phyloP scores from a whole-genome alignment of 164 flowering plant genomes.

The Nelumbo lutea region DNA sequence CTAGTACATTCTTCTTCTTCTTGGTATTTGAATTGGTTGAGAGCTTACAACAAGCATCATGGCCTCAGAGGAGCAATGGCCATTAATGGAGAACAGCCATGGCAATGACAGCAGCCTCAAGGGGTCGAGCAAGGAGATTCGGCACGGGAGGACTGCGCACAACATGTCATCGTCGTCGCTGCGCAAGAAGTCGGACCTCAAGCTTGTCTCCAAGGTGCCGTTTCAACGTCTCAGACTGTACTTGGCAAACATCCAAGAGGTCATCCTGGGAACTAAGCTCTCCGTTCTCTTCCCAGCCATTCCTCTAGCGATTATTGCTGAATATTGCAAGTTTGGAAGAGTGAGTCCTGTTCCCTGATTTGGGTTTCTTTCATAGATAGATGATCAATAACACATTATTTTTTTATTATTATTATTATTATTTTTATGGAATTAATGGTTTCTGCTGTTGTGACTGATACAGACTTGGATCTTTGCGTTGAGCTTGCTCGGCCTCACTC shows the following conservation, averaged over 20 bases:
- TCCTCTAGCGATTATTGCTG: slow-evolving; percentile 60
- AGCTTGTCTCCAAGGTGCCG: slow-evolving; percentile 39
- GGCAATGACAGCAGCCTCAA: slow-evolving; percentile 16
- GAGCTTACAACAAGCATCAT: neutral
- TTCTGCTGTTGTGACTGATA: neutral
- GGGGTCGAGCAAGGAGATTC: slow-evolving; percentile 38
- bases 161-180: slow-evolving; percentile 69
- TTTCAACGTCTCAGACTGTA: slow-evolving; percentile 24
- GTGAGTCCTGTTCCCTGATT: slow-evolving; percentile 33
- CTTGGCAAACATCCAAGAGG: slow-evolving; percentile 60
- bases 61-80: slow-evolving; percentile 31
- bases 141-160: slow-evolving; percentile 67
- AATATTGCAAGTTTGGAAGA: slow-evolving; percentile 39
- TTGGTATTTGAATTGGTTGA: too few relatives aligned
- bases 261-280: slow-evolving; percentile 73
- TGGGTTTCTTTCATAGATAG: neutral
- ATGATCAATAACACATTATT: too few relatives aligned
- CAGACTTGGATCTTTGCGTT: slow-evolving; percentile 90
- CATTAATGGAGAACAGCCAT: slow-evolving; percentile 36
- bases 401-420: neutral
- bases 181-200: slow-evolving; percentile 63
- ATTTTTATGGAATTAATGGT: neutral
- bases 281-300: slow-evolving; percentile 59
- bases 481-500: slow-evolving; percentile 81
- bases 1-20: too few relatives aligned